Base-by-base conservation (phyloP, 108 stramenopile species). In the Mediolabrus comicus region DNA sequence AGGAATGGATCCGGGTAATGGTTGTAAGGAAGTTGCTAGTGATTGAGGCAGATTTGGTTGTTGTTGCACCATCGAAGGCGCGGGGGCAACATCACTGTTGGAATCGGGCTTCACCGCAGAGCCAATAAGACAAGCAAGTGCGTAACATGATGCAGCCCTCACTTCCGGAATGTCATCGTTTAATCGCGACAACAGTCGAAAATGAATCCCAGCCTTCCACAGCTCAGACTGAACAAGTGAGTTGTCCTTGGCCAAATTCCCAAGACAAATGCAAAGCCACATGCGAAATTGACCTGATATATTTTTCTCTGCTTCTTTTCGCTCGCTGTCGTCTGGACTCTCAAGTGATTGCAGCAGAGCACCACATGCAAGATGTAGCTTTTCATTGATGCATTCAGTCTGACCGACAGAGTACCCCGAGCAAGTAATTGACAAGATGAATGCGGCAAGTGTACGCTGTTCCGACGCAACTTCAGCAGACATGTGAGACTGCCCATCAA, bases 191-290 rank as follows among this genome's bases (percentile, higher is more conserved):
- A 92, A 65, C 4, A 96, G 74, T 3, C 84, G 79, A n/a, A n/a
- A n/a, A 67, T 96, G 95, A 8, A 83, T 66, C 49, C 75, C 78
- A 11, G 78, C 59, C 36, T 65, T 62, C 53, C 73, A 83, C 10
- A 69, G 69, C 54, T 89, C 86, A 12, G 25, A 43, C 70, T 94
- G 94, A 19, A 83, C 79, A 26, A 72, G 53, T 11, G 66, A 34
- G 66, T 88, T 86, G 14, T 83, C 88, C 35, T 86, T 90, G 17
- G 81, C 58, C 46, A 95, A 57, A 59, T 92, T 87, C 17, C 86
- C 95, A 35, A 98, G 54, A 68, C 95, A 93, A 26, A 96, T 74
- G 49, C 90, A 91, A 3, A 95, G 66, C 97, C 97, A 98, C 31
- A 84, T 68, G 46, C 91, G 88, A 69, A 90, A 83, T 28, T 56